These are phyloP conservation scores for Hibiscus mutabilis DNA, from an alignment of 345 rosid species.

Conservation along the genomic window DNA sequence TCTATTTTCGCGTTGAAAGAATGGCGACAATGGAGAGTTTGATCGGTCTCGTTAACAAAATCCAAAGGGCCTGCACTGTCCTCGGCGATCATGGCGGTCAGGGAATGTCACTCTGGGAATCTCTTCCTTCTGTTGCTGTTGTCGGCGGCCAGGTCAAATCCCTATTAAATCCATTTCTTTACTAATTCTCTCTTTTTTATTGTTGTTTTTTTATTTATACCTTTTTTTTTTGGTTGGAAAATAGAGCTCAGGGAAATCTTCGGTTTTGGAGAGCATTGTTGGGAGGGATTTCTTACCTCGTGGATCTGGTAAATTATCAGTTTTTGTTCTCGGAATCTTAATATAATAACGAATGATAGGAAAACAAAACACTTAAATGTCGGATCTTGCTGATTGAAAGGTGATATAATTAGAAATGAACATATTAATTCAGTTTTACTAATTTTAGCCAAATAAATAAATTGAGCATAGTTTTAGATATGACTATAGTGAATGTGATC, in stretches of 20 bases:
- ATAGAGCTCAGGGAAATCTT: slow-evolving; percentile 96
- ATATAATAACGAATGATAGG: slow-evolving; percentile 5
- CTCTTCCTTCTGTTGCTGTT: slow-evolving; percentile 94
- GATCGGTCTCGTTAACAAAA: slow-evolving; percentile 89
- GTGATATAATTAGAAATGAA: background rate
- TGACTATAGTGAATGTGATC: slow-evolving; percentile 1
- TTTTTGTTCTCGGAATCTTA: background rate
- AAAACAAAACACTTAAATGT: background rate
- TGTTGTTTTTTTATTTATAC: slow-evolving; percentile 1
- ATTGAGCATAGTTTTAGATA: background rate
- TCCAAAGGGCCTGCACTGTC: slow-evolving; percentile 96
- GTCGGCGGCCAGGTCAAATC: slow-evolving; percentile 90
- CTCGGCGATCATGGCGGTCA: slow-evolving; percentile 96
- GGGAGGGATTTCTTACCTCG: slow-evolving; percentile 98
- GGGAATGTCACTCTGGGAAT: slow-evolving; percentile 99
- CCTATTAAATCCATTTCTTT: slow-evolving; percentile 12
- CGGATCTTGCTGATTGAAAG: slow-evolving; percentile 15
- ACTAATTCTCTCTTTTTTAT: background rate
- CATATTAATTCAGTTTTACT: background rate
- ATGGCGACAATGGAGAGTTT: slow-evolving; percentile 98
- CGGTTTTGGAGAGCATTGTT: slow-evolving; percentile 92
- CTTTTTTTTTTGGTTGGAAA: slow-evolving; percentile 15
- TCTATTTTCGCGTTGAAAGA: slow-evolving; percentile 13
- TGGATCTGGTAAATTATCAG: slow-evolving; percentile 76
- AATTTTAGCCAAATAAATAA: background rate